Percentiles rank a stretch among this genome's conserved stretches.
These are phyloP conservation scores for Leishmania tropica DNA, from an alignment of 208 protist species.

Conservation along the genomic window DNA sequence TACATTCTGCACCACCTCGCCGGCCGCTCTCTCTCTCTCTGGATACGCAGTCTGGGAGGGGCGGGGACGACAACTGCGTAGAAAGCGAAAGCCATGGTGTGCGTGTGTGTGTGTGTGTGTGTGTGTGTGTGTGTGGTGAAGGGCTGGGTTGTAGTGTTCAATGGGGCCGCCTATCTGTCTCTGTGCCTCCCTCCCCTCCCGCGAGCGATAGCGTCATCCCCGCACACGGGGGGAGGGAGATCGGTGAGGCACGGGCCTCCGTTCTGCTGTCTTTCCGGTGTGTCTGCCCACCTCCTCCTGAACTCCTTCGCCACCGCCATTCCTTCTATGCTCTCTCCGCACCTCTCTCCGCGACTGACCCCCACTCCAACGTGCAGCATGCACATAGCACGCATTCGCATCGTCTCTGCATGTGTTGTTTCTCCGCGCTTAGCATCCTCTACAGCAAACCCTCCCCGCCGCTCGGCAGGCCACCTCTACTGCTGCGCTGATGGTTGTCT, in stretches of 20 bases:
- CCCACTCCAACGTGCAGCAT: not conserved
- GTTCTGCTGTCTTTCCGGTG: not conserved
- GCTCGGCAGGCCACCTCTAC: not conserved
- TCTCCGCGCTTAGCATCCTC: not conserved
- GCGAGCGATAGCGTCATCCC: not conserved
- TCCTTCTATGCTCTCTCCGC: not conserved
- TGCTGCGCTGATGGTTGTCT: constrained; percentile 37
- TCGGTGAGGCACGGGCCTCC: not conserved
- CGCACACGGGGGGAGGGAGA: not conserved
- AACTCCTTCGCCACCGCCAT: not conserved
- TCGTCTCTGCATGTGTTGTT: not conserved
- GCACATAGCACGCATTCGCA: not conserved
- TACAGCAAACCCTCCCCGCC: not conserved
- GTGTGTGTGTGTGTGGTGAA: not conserved
- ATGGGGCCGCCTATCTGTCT: not conserved
- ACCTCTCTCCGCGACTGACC: not conserved
- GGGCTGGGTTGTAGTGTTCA: not conserved
- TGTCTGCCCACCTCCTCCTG: not conserved
- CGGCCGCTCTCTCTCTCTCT: not conserved
- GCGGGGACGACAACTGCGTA: not conserved
- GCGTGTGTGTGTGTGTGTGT: not conserved
- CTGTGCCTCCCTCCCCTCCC: not conserved
- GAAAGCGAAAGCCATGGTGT: not conserved
- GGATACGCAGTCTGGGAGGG: not conserved
- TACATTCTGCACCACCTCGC: not conserved